phyloP scores from a whole-genome alignment of 192 early-diverging fungal genomes.

The Diversispora eburnea region DNA sequence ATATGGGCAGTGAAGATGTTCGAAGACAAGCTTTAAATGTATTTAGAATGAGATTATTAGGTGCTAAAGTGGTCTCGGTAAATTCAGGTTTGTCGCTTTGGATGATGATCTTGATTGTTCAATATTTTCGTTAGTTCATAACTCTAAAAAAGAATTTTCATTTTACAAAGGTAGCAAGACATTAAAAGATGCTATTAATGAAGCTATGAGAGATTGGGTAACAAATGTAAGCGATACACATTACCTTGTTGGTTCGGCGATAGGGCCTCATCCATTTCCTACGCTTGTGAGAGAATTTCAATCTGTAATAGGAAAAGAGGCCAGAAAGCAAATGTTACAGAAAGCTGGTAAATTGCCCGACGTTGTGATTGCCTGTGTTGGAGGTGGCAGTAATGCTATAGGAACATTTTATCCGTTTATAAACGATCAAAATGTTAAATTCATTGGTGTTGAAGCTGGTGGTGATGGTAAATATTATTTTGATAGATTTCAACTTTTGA shows the following conservation, averaged over 20 bases:
- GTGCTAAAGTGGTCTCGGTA: conserved; percentile 88
- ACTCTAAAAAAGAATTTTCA: too few relatives aligned
- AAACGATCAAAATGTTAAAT: conserved; percentile 74
- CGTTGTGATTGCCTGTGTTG: conserved; percentile 93
- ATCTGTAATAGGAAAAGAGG: conserved; percentile 92
- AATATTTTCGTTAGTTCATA: too few relatives aligned
- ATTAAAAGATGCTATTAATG: conserved; percentile 98
- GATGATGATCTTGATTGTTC: neutral
- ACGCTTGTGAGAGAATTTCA: conserved; percentile 97
- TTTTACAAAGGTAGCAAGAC: conserved; percentile 46
- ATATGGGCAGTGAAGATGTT: conserved; percentile 98
- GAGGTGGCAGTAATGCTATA: conserved; percentile 96
- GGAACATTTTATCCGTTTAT: conserved; percentile 97
- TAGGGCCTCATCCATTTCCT: conserved; percentile 97
- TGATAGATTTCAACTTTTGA: neutral
- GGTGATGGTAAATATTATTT: conserved; percentile 64
- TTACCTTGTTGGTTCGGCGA: conserved; percentile 95
- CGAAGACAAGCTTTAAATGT: conserved; percentile 92
- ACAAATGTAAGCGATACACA: conserved; percentile 92
- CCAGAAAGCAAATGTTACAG: conserved; percentile 78
- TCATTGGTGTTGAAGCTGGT: conserved; percentile 93
- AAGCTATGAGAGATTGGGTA: conserved; percentile 98
- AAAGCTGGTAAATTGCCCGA: conserved; percentile 85
- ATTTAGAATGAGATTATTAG: conserved; percentile 91
- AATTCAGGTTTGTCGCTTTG: conserved; percentile 56